Percentiles rank a stretch among this genome's conserved stretches.
Evolutionary conservation across 805 yeast genomes (phyloP).

Genomic region (Yarrowia deformans): DNA sequence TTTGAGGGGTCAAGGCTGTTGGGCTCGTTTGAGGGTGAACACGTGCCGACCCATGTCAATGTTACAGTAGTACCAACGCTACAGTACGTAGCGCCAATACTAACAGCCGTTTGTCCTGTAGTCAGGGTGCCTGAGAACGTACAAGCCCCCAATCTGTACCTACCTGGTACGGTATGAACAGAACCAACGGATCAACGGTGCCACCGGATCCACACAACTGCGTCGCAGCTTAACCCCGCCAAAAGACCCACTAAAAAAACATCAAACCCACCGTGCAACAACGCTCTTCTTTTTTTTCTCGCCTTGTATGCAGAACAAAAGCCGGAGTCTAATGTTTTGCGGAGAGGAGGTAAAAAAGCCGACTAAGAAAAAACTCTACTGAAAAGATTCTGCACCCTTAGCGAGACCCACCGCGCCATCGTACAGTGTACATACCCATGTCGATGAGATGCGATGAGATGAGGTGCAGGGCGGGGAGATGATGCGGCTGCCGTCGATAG

Average conservation of each 20-base stretch:
- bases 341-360: too few relatives aligned
- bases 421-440: not conserved
- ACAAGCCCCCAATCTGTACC: too few relatives aligned
- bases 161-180: too few relatives aligned
- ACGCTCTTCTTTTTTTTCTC: not conserved
- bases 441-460: not conserved
- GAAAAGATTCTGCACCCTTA: not conserved
- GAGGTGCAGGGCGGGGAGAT: not conserved
- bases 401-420: constrained; percentile 3
- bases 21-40: too few relatives aligned
- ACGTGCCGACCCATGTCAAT: too few relatives aligned
- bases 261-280: not conserved
- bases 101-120: too few relatives aligned
- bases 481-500: not conserved
- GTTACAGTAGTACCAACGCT: too few relatives aligned
- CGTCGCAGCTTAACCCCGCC: constrained; percentile 5
- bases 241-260: not conserved
- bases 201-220: too few relatives aligned
- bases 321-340: not conserved
- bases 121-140: too few relatives aligned
- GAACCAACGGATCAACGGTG: too few relatives aligned
- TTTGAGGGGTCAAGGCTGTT: too few relatives aligned
- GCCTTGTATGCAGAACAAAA: not conserved
- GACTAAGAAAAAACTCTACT: not conserved
- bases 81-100: too few relatives aligned